Evolutionary conservation across 495 filamentous ascomycete genomes (phyloP).

Genomic region (Xylaria cubensis): DNA sequence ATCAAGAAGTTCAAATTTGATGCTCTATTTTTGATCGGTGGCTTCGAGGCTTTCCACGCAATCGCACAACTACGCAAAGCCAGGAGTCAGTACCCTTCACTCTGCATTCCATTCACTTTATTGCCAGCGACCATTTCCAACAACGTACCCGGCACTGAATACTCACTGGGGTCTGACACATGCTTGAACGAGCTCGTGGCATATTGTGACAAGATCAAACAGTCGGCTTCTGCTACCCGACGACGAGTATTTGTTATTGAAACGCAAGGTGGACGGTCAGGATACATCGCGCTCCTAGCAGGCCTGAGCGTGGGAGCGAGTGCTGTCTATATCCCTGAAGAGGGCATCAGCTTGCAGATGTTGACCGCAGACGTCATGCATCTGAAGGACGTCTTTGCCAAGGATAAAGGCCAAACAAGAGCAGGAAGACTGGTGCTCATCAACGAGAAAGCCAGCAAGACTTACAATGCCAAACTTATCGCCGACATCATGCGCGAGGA

Average conservation of each 20-base stretch:
- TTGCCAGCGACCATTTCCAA: conserved; percentile 98
- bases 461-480: conserved; percentile 91
- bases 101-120: conserved; percentile 91
- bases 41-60: conserved; percentile 96
- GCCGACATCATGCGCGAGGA: conserved; percentile 96
- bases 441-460: conserved; percentile 89
- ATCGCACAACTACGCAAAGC: conserved; percentile 85
- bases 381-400: conserved; percentile 81
- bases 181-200: conserved; percentile 95
- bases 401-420: conserved; percentile 87
- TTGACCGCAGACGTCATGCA: conserved; percentile 89
- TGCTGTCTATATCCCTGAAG: conserved; percentile 98
- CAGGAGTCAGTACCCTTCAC: conserved; percentile 75
- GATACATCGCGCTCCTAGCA: conserved; percentile 91
- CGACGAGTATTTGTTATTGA: conserved; percentile 97
- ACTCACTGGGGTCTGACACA: conserved; percentile 94
- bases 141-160: conserved; percentile 98
- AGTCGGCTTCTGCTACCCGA: conserved; percentile 91
- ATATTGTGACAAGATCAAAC: conserved; percentile 97
- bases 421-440: conserved; percentile 93
- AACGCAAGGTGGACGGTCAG: conserved; percentile 93
- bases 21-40: conserved; percentile 89
- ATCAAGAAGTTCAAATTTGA: conserved; percentile 90
- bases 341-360: conserved; percentile 94
- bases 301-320: conserved; percentile 88